Conservation (phyloP, 176 grass and related monocot genomes). For the Coix lacrymajobi region DNA sequence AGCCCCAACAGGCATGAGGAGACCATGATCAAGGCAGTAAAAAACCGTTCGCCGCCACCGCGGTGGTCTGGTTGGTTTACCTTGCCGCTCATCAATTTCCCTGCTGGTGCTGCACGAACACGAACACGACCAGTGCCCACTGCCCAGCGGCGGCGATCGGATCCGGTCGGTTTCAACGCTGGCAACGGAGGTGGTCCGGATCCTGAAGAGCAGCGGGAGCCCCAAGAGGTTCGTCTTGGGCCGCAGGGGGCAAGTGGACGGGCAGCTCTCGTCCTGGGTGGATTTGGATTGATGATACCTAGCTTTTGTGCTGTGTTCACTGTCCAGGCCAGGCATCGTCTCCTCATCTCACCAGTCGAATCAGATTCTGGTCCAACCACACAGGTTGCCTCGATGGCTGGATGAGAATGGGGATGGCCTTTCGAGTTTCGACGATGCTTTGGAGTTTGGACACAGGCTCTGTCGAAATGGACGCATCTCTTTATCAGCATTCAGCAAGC, state of each 20-base stretch:
- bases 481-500: too few species aligned
- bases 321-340: not conserved
- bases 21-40: not conserved
- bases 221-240: not conserved
- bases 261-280: not conserved
- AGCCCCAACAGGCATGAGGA: too few species aligned
- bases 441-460: not conserved
- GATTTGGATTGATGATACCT: not conserved
- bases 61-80: not conserved
- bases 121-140: not conserved
- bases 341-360: not conserved
- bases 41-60: not conserved
- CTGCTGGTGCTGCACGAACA: too few species aligned
- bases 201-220: not conserved
- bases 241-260: not conserved
- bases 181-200: not conserved
- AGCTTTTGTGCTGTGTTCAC: not conserved
- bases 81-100: slow-evolving; percentile 23
- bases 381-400: not conserved
- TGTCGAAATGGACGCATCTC: not conserved
- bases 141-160: not conserved
- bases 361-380: slow-evolving; percentile 14
- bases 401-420: not conserved
- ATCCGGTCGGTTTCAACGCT: not conserved
- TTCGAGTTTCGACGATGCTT: not conserved